phyloP scores from a whole-genome alignment of 83 land plant species.

The Picea abies region DNA sequence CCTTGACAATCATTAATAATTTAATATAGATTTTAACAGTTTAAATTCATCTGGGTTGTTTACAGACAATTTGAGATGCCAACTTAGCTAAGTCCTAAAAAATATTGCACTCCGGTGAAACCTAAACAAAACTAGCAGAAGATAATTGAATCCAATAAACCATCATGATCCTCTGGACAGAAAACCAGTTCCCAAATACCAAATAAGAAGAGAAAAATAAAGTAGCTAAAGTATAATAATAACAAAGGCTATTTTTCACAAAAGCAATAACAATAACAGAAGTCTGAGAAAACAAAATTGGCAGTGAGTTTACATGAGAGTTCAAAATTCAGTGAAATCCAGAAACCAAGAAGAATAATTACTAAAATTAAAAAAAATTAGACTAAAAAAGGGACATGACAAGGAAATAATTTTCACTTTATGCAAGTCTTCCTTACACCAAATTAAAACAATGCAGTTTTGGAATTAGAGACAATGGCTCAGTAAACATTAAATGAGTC shows the following conservation, averaged over 20 bases:
- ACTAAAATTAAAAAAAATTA: neutral
- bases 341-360: conserved; percentile 2
- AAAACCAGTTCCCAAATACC: neutral
- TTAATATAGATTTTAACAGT: neutral
- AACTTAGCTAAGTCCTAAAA: neutral
- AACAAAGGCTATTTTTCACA: neutral
- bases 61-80: neutral
- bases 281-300: neutral
- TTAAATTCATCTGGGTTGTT: neutral
- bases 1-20: neutral
- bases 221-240: neutral
- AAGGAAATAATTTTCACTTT: neutral
- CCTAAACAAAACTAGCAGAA: neutral
- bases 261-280: neutral
- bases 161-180: neutral
- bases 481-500: neutral
- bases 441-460: neutral
- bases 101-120: neutral
- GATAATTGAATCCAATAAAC: neutral
- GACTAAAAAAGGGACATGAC: neutral
- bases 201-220: neutral
- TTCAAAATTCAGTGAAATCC: neutral
- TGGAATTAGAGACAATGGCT: neutral
- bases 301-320: neutral
- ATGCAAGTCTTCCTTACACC: neutral